phyloP scores from a whole-genome alignment of 2,329 filamentous ascomycete species.

The Fusarium vanettenii region DNA sequence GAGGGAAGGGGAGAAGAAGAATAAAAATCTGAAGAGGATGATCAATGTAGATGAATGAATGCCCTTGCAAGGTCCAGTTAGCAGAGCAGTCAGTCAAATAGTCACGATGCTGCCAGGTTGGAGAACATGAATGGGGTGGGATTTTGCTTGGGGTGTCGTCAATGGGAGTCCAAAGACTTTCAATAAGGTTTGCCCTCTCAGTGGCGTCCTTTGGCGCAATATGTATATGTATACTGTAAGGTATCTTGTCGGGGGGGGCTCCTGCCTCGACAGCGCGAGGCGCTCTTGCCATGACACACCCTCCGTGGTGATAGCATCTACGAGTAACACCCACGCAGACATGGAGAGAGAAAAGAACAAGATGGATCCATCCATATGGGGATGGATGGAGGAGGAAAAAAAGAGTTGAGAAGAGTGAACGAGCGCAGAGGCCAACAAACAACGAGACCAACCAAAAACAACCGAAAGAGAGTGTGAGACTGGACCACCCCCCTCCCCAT shows the following conservation, averaged over 20 bases:
- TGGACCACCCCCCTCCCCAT: background rate
- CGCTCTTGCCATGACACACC: slow-evolving; percentile 1
- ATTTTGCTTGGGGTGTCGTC: slow-evolving; percentile 35
- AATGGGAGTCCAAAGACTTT: slow-evolving; percentile 36
- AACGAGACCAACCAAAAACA: slow-evolving; percentile 12
- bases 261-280: slow-evolving; percentile 26
- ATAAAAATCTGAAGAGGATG: slow-evolving; percentile 25
- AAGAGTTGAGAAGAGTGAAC: slow-evolving; percentile 9
- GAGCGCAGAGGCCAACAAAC: slow-evolving; percentile 25
- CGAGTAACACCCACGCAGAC: background rate
- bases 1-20: slow-evolving; percentile 7
- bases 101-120: slow-evolving; percentile 37
- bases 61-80: slow-evolving; percentile 9
- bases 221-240: slow-evolving; percentile 37
- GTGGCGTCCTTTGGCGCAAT: slow-evolving; percentile 40
- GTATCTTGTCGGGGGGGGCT: slow-evolving; percentile 20
- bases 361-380: slow-evolving; percentile 5
- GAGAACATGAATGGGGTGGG: slow-evolving; percentile 27
- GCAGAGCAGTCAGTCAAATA: slow-evolving; percentile 27
- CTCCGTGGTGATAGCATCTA: background rate
- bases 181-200: slow-evolving; percentile 44
- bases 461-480: slow-evolving; percentile 23
- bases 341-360: slow-evolving; percentile 1
- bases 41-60: slow-evolving; percentile 35
- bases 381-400: background rate